Conservation (phyloP, 495 filamentous ascomycete genomes). For the Trichoderma asperelloides region DNA sequence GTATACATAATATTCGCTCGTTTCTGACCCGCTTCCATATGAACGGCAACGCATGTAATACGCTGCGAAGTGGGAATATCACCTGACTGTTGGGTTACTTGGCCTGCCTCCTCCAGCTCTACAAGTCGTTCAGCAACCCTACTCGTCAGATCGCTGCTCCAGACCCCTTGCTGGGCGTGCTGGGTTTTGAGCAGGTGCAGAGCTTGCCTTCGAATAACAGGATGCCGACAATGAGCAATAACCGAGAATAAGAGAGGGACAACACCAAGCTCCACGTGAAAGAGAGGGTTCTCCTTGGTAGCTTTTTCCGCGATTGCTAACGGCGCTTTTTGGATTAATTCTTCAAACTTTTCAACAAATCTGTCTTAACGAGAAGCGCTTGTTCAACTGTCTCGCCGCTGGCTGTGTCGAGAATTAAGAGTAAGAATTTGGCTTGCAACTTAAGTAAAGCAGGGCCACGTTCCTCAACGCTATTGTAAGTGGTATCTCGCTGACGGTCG, state of each 20-base stretch:
- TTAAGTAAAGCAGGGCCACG: too few relatives aligned
- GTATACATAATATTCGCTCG: too few relatives aligned
- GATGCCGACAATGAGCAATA: background rate
- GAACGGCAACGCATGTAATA: too few relatives aligned
- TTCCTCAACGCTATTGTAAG: too few relatives aligned
- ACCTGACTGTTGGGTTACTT: too few relatives aligned
- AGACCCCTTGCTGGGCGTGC: background rate
- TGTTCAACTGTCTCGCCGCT: too few relatives aligned
- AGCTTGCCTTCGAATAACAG: background rate
- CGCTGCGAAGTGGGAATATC: too few relatives aligned
- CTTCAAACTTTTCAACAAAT: background rate
- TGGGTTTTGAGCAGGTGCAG: background rate
- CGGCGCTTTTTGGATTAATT: background rate
- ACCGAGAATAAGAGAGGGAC: background rate
- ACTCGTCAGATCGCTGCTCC: background rate
- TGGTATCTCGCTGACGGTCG: too few relatives aligned
- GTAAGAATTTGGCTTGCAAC: too few relatives aligned
- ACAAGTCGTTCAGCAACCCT: background rate
- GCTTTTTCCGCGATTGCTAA: background rate
- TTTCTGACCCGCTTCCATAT: too few relatives aligned
- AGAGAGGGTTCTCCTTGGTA: background rate
- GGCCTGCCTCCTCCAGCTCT: background rate
- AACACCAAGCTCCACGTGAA: background rate
- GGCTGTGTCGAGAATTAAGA: too few relatives aligned
- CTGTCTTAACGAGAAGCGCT: background rate